These are phyloP conservation scores for Hamigera avellanea DNA, from an alignment of 495 filamentous ascomycete species.

Conservation along the genomic window DNA sequence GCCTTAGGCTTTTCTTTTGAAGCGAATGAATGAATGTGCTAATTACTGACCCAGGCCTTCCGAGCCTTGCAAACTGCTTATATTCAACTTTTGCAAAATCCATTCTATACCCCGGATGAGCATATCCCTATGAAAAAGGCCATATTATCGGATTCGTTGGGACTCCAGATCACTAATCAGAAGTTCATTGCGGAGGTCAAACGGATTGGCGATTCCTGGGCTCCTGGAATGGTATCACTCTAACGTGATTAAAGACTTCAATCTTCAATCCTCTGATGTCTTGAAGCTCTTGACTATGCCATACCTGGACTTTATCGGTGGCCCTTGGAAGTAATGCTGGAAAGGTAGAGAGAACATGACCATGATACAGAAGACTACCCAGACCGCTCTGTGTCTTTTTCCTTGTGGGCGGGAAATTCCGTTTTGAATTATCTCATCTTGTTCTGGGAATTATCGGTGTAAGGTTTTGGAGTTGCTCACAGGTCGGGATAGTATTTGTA, in stretches of 20 bases:
- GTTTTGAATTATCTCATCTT: too few relatives aligned
- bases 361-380: too few relatives aligned
- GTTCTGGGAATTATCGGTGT: too few relatives aligned
- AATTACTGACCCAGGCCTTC: conserved; percentile 58
- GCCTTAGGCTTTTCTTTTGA: conserved; percentile 17
- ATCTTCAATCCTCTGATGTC: too few relatives aligned
- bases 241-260: conserved; percentile 4
- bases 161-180: conserved; percentile 62
- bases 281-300: too few relatives aligned
- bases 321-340: too few relatives aligned
- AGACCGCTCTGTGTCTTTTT: too few relatives aligned
- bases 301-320: too few relatives aligned
- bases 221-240: conserved; percentile 39
- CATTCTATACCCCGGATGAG: conserved; percentile 88
- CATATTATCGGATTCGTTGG: conserved; percentile 17
- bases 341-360: too few relatives aligned
- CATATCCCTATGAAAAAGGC: conserved; percentile 41
- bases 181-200: conserved; percentile 75
- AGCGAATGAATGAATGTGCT: background rate
- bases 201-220: conserved; percentile 63
- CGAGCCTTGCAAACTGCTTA: conserved; percentile 85
- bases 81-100: conserved; percentile 79
- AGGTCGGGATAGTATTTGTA: too few relatives aligned
- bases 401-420: too few relatives aligned
- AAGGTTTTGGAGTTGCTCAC: too few relatives aligned